Evolutionary conservation across 352 stramenopile species (phyloP), one percentile per base, ranked within the genome.

Genomic region (Phytophthora quininea): DNA sequence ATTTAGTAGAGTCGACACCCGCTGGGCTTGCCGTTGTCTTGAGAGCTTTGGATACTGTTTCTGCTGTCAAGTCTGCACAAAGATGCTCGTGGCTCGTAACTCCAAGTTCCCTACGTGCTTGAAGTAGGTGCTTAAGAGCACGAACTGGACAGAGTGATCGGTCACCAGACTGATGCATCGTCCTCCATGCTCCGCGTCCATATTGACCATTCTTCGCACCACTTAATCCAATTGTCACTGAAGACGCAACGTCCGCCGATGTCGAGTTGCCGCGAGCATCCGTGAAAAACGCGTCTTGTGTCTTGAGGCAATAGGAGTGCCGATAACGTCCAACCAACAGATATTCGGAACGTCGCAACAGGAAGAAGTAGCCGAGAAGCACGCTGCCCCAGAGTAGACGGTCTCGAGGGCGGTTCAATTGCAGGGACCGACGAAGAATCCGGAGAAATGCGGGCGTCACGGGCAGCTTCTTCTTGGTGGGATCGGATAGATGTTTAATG

Each of bases 281-380:
- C 15, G 43, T 5, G 32, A 64, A 74, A 40, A 65, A 71, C 3
- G 53, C 62, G 32, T 74, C 43, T 1, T 30, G 37, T 5, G 43
- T 32, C 12, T 61, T 59, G 3, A 71, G 45, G 15, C 62, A 72
- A 33, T 63, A 73, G 9, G 49, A 43, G 7, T 29, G 4, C 1
- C 47, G 32, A 27, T 42, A 35, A 3, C 15, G 1, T 1, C 35
- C 47, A 15, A 58, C 35, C 4, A 48, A 12, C 3, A 73, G 47
- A 32, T 68, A 72, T 40, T 76, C 64, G 5, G 63, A 69, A 12
- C 57, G 29, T 9, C 63, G 32, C 0, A 76, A 24, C 0, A 73
- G 31, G 19, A 76, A 76, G 64, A 73, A 73, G 46, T 56, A 76
- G 1, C 7, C 58, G 3, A 73, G 31, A 11, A 71, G 43, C 12